These are phyloP conservation scores for Dioszegia hungarica DNA, from an alignment of 768 basidiomycete species.

Conservation along the genomic window DNA sequence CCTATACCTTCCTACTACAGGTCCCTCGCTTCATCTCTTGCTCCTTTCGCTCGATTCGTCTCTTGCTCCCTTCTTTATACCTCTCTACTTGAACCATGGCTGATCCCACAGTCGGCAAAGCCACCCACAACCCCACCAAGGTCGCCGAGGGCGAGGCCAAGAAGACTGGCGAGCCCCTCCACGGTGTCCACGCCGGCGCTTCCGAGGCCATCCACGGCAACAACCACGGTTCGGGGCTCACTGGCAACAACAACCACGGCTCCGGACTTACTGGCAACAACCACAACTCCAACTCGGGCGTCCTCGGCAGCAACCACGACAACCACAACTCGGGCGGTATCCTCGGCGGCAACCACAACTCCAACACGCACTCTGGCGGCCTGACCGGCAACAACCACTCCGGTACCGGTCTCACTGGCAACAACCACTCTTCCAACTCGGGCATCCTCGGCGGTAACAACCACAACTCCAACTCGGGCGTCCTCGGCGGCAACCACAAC, in stretches of 20 bases:
- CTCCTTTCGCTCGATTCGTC: not conserved
- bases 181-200: slow-evolving; percentile 3
- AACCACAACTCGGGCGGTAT: too few relatives aligned
- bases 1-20: not conserved
- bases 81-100: not conserved
- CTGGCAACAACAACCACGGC: not conserved
- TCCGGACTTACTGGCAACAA: not conserved
- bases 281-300: too few relatives aligned
- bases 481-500: too few relatives aligned
- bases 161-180: slow-evolving; percentile 21
- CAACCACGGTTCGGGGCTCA: not conserved
- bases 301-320: too few relatives aligned
- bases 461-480: too few relatives aligned
- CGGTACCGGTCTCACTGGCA: not conserved
- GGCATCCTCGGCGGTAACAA: not conserved
- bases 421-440: not conserved
- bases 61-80: not conserved
- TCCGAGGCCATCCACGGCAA: slow-evolving; percentile 4
- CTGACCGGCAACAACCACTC: not conserved
- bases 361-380: not conserved
- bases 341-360: not conserved
- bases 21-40: not conserved
- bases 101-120: slow-evolving; percentile 27
- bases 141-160: slow-evolving; percentile 35
- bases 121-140: slow-evolving; percentile 33